A percentile compares a stretch with the other conserved stretches of the same genome.
Conservation (phyloP, 2,329 filamentous ascomycete species). For the Aureobasidium musti region DNA sequence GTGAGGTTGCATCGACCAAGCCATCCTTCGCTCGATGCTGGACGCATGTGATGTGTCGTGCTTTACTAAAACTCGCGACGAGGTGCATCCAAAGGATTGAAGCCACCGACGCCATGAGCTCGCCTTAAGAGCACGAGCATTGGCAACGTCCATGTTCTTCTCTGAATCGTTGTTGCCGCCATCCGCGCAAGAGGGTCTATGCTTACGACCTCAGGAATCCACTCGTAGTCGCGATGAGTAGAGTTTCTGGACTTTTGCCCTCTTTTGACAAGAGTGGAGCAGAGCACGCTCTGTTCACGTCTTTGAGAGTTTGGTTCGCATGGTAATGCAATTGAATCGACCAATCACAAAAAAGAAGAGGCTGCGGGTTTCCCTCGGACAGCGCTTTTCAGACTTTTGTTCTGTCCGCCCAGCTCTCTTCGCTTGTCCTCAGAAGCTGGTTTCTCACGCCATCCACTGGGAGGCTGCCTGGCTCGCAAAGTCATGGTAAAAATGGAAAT, state of each 20-base stretch:
- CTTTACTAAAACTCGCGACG: not conserved
- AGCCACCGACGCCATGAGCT: slow-evolving; percentile 26
- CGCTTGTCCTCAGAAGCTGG: not conserved
- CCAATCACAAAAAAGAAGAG: slow-evolving; percentile 14
- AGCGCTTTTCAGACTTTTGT: slow-evolving; percentile 9
- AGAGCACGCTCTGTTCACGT: not conserved
- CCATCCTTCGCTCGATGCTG: slow-evolving; percentile 13
- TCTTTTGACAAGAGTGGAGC: slow-evolving; percentile 12
- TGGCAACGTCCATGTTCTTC: slow-evolving; percentile 5
- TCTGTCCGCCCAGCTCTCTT: not conserved
- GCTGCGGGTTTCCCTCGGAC: slow-evolving; percentile 8
- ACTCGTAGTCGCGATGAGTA: not conserved
- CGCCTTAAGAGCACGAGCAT: not conserved
- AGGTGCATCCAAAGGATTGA: slow-evolving; percentile 3
- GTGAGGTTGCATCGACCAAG: slow-evolving; percentile 18
- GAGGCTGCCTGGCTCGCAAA: slow-evolving; percentile 1
- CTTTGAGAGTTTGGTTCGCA: not conserved
- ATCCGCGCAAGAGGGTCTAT: not conserved
- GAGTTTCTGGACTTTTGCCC: slow-evolving; percentile 11
- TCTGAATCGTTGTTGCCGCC: slow-evolving; percentile 22
- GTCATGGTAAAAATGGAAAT: not conserved
- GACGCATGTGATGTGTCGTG: slow-evolving; percentile 23
- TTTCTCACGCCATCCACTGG: not conserved
- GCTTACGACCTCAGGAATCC: not conserved
- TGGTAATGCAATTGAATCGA: not conserved